These are phyloP conservation scores for Miscanthus lutarioriparius DNA, from an alignment of 176 grass and related monocot genomes.

Conservation along the genomic window DNA sequence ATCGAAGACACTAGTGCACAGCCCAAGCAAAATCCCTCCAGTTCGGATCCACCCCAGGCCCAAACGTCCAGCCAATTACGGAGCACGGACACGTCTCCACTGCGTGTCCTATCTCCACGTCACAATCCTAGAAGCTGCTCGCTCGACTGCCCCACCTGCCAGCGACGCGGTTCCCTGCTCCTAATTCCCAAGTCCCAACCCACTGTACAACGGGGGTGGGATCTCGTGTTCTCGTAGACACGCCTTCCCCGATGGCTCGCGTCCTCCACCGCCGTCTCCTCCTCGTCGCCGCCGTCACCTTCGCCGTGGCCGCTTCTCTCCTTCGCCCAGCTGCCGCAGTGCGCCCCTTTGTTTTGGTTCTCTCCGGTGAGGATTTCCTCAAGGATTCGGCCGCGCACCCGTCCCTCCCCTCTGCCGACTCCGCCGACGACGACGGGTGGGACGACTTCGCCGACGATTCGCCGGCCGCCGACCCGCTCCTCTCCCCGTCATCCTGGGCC, in stretches of 20 bases:
- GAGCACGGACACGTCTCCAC: conserved; percentile 40
- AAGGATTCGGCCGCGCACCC: conserved; percentile 60
- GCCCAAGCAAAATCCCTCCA: not conserved
- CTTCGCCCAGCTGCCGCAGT: conserved; percentile 39
- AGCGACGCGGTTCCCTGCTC: not conserved
- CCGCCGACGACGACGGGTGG: conserved; percentile 54
- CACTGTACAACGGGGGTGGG: not conserved
- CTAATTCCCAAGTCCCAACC: not conserved
- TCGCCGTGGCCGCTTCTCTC: not conserved
- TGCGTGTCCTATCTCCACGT: conserved; percentile 6
- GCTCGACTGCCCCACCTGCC: conserved; percentile 25
- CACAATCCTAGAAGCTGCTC: not conserved
- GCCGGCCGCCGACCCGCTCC: conserved; percentile 36
- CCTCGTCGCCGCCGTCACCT: conserved; percentile 25
- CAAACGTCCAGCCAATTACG: conserved; percentile 42
- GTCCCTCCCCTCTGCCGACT: conserved; percentile 46
- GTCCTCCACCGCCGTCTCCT: conserved; percentile 37
- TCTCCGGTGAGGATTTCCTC: conserved; percentile 76
- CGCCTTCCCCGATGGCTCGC: conserved; percentile 40
- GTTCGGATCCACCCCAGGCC: not conserved
- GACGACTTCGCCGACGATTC: conserved; percentile 79
- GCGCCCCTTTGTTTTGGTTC: conserved; percentile 72
- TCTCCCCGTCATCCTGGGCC: conserved; percentile 70
- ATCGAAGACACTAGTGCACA: no score
- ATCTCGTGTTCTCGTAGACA: conserved; percentile 33